Percentiles rank a stretch among this genome's conserved stretches.
Evolutionary conservation across 2,329 filamentous ascomycete species (phyloP).

Genomic region (Diaporthe vaccinii): DNA sequence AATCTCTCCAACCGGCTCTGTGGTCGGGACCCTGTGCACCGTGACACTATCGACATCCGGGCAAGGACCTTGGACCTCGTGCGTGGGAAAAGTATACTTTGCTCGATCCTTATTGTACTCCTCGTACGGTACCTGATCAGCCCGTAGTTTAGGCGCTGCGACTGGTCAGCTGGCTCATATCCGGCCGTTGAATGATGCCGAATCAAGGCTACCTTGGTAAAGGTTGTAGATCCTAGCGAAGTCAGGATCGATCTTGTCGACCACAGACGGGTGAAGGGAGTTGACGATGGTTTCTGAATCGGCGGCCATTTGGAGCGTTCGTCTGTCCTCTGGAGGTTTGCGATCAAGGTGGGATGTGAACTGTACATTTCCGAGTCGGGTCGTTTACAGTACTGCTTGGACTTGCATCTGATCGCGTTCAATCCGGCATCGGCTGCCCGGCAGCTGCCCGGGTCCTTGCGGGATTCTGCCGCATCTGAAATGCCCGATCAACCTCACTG

Average conservation of each 20-base stretch:
- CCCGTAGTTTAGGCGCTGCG: slow-evolving; percentile 33
- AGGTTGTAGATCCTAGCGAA: slow-evolving; percentile 55
- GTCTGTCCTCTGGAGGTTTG: not conserved
- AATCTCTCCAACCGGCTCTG: slow-evolving; percentile 34
- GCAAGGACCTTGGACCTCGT: slow-evolving; percentile 29
- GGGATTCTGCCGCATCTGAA: not conserved
- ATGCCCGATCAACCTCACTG: not conserved
- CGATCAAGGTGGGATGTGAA: not conserved
- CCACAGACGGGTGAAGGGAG: slow-evolving; percentile 53
- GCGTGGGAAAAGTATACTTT: slow-evolving; percentile 36
- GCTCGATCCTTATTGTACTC: slow-evolving; percentile 38
- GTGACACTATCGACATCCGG: slow-evolving; percentile 22
- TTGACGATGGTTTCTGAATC: slow-evolving; percentile 47
- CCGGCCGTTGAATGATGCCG: too few relatives aligned
- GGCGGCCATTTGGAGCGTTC: slow-evolving; percentile 25
- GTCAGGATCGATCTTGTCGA: slow-evolving; percentile 53
- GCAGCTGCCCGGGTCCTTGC: not conserved
- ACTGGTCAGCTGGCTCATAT: not conserved
- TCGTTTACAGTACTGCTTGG: not conserved
- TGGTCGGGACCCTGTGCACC: slow-evolving; percentile 27
- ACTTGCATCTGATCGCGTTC: not conserved
- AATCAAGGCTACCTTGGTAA: slow-evolving; percentile 47
- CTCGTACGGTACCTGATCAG: slow-evolving; percentile 39
- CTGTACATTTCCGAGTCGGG: not conserved
- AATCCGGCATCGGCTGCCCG: not conserved